These are phyloP conservation scores for Beauveria medogensis DNA, from an alignment of 2,329 filamentous ascomycete species.

Conservation along the genomic window DNA sequence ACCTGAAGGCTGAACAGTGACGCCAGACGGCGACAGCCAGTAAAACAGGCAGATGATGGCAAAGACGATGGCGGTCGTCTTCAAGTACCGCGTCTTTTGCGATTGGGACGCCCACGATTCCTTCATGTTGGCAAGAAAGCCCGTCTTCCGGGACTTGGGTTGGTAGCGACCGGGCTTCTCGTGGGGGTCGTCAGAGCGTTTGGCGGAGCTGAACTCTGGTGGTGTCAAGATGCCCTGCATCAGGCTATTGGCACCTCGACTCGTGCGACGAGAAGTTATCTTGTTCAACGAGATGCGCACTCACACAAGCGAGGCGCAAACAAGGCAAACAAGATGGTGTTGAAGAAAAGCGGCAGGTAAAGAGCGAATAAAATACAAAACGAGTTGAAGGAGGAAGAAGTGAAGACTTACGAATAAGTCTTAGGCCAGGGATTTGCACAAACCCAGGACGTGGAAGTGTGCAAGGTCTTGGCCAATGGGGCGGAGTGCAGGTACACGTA, in stretches of 20 bases:
- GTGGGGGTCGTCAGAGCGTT: constrained; percentile 53
- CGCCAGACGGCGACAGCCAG: constrained; percentile 52
- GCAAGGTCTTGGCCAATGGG: neutral
- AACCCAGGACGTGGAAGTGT: neutral
- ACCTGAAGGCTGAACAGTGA: constrained; percentile 33
- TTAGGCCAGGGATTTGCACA: neutral
- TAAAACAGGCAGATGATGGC: constrained; percentile 54
- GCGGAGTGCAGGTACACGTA: neutral
- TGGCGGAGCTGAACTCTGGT: constrained; percentile 12
- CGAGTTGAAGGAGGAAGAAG: neutral
- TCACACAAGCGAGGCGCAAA: constrained; percentile 12
- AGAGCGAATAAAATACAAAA: neutral
- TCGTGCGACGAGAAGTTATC: constrained; percentile 9
- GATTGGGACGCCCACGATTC: constrained; percentile 54
- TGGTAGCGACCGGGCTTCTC: constrained; percentile 58
- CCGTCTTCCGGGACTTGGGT: constrained; percentile 35
- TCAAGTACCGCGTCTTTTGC: constrained; percentile 57
- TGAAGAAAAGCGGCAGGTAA: neutral
- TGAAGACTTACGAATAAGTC: neutral
- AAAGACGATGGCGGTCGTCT: constrained; percentile 55
- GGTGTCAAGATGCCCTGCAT: constrained; percentile 10
- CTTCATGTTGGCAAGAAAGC: constrained; percentile 47
- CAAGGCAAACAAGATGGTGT: constrained; percentile 5
- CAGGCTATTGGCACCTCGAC: constrained; percentile 10
- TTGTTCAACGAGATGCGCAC: constrained; percentile 10